Base-by-base conservation (phyloP, 2,329 filamentous ascomycete genomes). In the Talaromyces rugulosus region DNA sequence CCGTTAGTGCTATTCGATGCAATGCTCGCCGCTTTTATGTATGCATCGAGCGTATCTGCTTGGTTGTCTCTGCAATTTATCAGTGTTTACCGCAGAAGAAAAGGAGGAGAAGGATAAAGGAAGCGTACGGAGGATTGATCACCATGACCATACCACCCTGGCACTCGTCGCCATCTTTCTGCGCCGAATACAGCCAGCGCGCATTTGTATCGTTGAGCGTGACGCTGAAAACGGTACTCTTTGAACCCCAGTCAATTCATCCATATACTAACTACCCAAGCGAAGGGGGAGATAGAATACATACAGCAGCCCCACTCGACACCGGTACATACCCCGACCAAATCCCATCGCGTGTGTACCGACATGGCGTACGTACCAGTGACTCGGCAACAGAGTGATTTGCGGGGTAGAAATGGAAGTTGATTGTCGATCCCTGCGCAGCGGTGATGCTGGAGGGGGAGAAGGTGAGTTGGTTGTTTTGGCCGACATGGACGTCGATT, bases 331-430 rank as follows among this genome's bases (percentile, higher is more conserved):
- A 55, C 12, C 58, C 58, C n/a, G 44, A 53, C 56, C 76, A 77
- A 18, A 70, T 42, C 2, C 72, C 87, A 3, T 47, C 47, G 9
- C 51, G 33, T 23, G 51, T 33, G 0, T 87, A 87, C 51, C 88
- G 82, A 63, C 88, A 90, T 44, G 87, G 85, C n/a, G 78, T 76
- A 2, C 77, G 73, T 66, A 82, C 89, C 56, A 82, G 85, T 36
- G 86, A 83, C 56, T 85, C 80, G 8, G 84, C 83, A n/a, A 89
- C 83, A 3, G 85, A 87, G 69, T 90, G 87, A 58, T 84, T 86
- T 27, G 78, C 78, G 1, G 87, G 85, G 66, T 85, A 88, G 69
- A 89, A 89, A 51, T 82, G 77, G 71, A 85, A 89, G 64, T 83
- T 80, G 14, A 77, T 63, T 1, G 68, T 47, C 60, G 76, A 74